Evolutionary conservation across 2,329 filamentous ascomycete genomes (phyloP).

Genomic region (Epichloe scottii): DNA sequence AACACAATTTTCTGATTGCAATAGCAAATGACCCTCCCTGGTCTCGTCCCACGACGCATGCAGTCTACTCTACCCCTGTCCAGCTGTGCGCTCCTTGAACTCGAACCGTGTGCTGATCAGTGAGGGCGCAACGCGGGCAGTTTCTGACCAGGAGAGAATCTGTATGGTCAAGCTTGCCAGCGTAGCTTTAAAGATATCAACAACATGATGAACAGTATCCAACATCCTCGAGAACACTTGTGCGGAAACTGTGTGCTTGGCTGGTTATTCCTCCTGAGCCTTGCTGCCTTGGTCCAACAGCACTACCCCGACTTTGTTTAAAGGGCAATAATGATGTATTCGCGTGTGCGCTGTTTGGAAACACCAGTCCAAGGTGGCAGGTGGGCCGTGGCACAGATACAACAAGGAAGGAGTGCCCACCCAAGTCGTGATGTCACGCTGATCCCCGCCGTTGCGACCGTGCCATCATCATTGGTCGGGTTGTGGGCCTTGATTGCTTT

Average conservation of each 20-base stretch:
- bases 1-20: not conserved
- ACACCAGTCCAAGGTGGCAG: no score
- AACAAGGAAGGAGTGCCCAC: not conserved
- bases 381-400: not conserved
- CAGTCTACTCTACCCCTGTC: constrained; percentile 1
- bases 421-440: constrained; percentile 4
- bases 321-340: no score
- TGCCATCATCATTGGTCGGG: not conserved
- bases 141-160: not conserved
- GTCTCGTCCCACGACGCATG: not conserved
- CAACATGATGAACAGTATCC: no score
- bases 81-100: constrained; percentile 3
- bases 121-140: not conserved
- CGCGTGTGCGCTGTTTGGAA: no score
- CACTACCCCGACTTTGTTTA: no score
- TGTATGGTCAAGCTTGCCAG: not conserved
- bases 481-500: no score
- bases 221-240: no score
- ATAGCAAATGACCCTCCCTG: not conserved
- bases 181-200: no score
- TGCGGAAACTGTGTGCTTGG: no score
- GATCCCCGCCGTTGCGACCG: constrained; percentile 1
- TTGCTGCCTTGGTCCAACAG: no score
- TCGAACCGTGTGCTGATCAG: not conserved
- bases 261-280: no score